A percentile compares a stretch with the other conserved stretches of the same genome.
Conservation (phyloP, 1,139 yeast genomes). For the Kodamaea sp. region DNA sequence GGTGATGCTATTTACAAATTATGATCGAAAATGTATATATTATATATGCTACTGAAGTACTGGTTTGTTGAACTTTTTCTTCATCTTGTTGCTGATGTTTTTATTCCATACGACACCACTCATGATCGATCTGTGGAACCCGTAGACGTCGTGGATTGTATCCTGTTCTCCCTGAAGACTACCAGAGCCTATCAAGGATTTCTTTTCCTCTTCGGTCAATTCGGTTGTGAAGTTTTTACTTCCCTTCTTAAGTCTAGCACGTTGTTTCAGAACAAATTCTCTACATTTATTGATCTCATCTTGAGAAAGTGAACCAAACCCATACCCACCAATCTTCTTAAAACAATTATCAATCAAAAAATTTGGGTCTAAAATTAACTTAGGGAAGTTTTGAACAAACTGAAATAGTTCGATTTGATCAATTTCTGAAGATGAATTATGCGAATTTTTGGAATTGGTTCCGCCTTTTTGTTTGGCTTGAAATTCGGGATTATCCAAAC, state of each 20-base stretch:
- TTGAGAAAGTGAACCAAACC: constrained; percentile 71
- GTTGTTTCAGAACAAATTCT: constrained; percentile 65
- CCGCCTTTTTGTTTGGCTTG: constrained; percentile 15
- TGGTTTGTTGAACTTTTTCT: constrained; percentile 32
- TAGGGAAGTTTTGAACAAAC: constrained; percentile 79
- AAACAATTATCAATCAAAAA: constrained; percentile 69
- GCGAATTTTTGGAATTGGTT: constrained; percentile 3
- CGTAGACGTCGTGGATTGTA: constrained; percentile 45
- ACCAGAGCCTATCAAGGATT: constrained; percentile 26
- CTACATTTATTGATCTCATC: constrained; percentile 77
- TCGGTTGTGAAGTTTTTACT: constrained; percentile 28
- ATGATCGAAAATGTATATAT: not conserved
- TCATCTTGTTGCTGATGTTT: constrained; percentile 49
- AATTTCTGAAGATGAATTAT: constrained; percentile 24
- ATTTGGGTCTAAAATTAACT: constrained; percentile 66
- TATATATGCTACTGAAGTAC: constrained; percentile 1
- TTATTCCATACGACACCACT: constrained; percentile 58
- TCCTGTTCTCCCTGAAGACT: constrained; percentile 21
- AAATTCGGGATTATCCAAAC: constrained; percentile 59
- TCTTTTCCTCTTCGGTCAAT: constrained; percentile 40
- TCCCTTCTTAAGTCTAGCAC: constrained; percentile 43
- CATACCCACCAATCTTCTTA: constrained; percentile 64
- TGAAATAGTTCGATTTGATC: constrained; percentile 89
- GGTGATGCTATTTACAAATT: constrained; percentile 76
- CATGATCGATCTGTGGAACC: constrained; percentile 50